Conservation (phyloP, 805 yeast species). For the Yamadazyma paraphyllophila region DNA sequence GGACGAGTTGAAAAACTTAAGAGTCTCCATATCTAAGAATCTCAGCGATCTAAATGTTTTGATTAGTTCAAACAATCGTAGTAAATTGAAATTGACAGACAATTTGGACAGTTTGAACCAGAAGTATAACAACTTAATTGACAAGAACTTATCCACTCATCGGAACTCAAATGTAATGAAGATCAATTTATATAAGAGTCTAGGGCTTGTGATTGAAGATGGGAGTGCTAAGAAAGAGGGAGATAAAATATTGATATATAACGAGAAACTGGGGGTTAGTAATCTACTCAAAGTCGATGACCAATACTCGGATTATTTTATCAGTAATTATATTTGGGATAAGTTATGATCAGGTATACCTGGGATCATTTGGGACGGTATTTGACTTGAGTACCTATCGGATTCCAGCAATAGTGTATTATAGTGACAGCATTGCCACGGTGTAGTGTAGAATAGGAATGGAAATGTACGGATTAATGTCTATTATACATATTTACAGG, state of each 20-base stretch:
- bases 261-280: slow-evolving; percentile 36
- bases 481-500: slow-evolving; percentile 9
- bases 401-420: not conserved
- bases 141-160: slow-evolving; percentile 31
- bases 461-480: not conserved
- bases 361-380: too few relatives aligned
- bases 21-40: slow-evolving; percentile 48
- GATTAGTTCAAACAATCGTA: slow-evolving; percentile 33
- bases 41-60: slow-evolving; percentile 48
- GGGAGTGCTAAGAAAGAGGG: slow-evolving; percentile 4
- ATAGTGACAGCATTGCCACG: not conserved
- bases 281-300: slow-evolving; percentile 52
- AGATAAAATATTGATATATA: slow-evolving; percentile 46
- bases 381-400: too few relatives aligned
- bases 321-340: slow-evolving; percentile 80
- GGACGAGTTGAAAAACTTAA: slow-evolving; percentile 40
- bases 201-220: slow-evolving; percentile 49
- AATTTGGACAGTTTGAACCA: slow-evolving; percentile 36
- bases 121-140: slow-evolving; percentile 25
- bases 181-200: slow-evolving; percentile 55
- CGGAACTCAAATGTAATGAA: slow-evolving; percentile 49
- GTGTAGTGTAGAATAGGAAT: not conserved
- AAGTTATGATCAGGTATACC: slow-evolving; percentile 27
- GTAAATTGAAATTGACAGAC: slow-evolving; percentile 34
- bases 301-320: slow-evolving; percentile 48